Evolutionary conservation across 768 basidiomycete species (phyloP).

Genomic region (Suillus alpinus): DNA sequence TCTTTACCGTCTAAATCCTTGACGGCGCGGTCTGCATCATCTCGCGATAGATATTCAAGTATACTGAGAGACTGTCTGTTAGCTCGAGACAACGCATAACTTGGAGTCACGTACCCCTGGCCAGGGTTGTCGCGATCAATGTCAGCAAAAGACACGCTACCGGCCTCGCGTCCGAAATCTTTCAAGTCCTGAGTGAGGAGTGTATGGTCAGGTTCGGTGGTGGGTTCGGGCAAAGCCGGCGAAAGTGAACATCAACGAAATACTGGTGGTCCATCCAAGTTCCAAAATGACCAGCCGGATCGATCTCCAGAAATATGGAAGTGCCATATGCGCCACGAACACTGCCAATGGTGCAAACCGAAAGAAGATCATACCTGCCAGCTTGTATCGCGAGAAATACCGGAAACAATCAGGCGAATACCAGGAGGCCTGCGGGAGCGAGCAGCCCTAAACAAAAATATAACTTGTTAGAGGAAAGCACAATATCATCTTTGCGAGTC

Average conservation of each 20-base stretch:
- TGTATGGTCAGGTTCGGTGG: constrained; percentile 18
- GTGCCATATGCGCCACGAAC: neutral
- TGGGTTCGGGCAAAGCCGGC: constrained; percentile 11
- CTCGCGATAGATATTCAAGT: constrained; percentile 84
- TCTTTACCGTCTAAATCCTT: constrained; percentile 84
- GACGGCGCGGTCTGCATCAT: constrained; percentile 93
- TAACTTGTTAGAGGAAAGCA: constrained; percentile 12
- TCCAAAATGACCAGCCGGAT: neutral
- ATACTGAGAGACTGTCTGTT: constrained; percentile 46
- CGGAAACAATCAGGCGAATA: constrained; percentile 80
- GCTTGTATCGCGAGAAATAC: constrained; percentile 91
- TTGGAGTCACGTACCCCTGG: constrained; percentile 64
- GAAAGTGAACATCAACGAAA: constrained; percentile 4
- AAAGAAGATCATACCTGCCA: constrained; percentile 87
- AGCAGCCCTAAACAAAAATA: constrained; percentile 38
- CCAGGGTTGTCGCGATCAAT: constrained; percentile 85
- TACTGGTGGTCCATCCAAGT: neutral
- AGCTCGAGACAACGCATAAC: constrained; percentile 7
- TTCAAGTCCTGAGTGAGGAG: constrained; percentile 81
- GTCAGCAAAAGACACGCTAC: constrained; percentile 91
- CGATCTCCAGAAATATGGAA: neutral
- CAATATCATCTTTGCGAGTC: neutral
- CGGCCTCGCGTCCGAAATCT: constrained; percentile 94
- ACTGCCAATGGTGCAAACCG: constrained; percentile 14
- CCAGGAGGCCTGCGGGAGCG: constrained; percentile 78